phyloP scores from a whole-genome alignment of 208 protist species.

The Leishmania aethiopica region DNA sequence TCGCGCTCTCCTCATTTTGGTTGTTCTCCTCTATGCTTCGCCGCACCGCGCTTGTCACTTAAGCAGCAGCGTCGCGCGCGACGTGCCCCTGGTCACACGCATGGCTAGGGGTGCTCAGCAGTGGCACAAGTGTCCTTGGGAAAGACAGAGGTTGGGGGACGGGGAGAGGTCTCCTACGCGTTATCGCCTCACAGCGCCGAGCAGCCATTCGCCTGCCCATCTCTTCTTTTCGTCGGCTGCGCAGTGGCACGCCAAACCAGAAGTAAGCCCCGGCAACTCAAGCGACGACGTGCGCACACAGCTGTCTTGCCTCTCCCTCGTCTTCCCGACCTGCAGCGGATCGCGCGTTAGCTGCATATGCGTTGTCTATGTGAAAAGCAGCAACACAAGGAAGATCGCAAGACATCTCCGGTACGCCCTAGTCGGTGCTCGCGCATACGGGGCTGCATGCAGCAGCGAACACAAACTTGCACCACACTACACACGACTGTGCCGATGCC shows the following conservation, averaged over 20 bases:
- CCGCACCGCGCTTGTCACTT: too few species aligned
- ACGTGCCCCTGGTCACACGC: background rate
- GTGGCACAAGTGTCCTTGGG: background rate
- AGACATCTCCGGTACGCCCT: background rate
- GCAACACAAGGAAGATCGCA: background rate
- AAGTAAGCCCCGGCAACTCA: background rate
- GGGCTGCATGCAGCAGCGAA: background rate
- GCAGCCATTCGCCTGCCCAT: background rate
- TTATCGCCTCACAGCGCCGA: background rate
- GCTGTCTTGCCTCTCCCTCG: background rate
- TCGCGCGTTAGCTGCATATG: background rate
- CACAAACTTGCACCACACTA: background rate
- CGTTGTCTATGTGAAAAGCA: background rate
- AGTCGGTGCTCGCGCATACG: too few species aligned
- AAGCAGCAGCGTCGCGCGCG: background rate
- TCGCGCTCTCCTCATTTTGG: background rate
- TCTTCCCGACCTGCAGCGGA: background rate
- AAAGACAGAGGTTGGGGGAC: background rate
- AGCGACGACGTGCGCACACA: too few species aligned
- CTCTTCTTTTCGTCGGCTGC: background rate
- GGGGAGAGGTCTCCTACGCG: background rate
- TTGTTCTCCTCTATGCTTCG: background rate
- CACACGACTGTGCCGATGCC: background rate
- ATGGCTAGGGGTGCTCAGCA: background rate
- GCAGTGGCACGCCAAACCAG: background rate